phyloP scores from a whole-genome alignment of 805 yeast species.

The Suhomyces sp. region DNA sequence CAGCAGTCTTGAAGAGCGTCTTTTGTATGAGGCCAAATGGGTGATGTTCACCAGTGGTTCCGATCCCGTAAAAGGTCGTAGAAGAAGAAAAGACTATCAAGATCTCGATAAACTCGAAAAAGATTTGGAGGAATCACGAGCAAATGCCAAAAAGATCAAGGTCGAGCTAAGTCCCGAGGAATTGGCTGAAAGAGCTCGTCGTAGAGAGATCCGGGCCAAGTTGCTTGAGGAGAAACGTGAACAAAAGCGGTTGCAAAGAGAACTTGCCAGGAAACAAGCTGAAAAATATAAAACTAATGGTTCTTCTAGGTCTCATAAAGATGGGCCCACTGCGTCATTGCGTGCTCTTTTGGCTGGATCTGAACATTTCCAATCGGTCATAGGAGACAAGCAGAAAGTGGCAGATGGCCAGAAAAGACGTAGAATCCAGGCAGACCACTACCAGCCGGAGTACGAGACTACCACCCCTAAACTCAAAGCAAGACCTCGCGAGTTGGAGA shows the following conservation, averaged over 20 bases:
- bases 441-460: constrained; percentile 22
- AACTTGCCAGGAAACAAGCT: not conserved
- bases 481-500: constrained; percentile 4
- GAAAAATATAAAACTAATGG: not conserved
- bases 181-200: constrained; percentile 7
- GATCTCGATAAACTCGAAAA: not conserved
- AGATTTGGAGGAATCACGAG: constrained; percentile 12
- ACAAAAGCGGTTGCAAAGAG: constrained; percentile 3
- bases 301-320: not conserved
- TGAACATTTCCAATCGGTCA: constrained; percentile 38
- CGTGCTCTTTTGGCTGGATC: constrained; percentile 21
- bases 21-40: constrained; percentile 42
- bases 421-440: constrained; percentile 25
- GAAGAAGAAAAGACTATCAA: constrained; percentile 7
- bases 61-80: not conserved
- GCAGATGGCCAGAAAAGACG: constrained; percentile 33
- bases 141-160: constrained; percentile 2
- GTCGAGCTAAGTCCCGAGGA: constrained; percentile 15
- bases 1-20: constrained; percentile 25
- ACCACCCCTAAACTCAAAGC: constrained; percentile 10
- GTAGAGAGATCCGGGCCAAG: constrained; percentile 4
- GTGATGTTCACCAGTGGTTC: constrained; percentile 18
- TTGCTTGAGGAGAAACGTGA: constrained; percentile 1
- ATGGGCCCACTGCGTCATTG: not conserved
- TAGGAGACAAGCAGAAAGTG: constrained; percentile 33